Conservation (phyloP, 2,329 filamentous ascomycete species). For the Setomelanomma holmii region DNA sequence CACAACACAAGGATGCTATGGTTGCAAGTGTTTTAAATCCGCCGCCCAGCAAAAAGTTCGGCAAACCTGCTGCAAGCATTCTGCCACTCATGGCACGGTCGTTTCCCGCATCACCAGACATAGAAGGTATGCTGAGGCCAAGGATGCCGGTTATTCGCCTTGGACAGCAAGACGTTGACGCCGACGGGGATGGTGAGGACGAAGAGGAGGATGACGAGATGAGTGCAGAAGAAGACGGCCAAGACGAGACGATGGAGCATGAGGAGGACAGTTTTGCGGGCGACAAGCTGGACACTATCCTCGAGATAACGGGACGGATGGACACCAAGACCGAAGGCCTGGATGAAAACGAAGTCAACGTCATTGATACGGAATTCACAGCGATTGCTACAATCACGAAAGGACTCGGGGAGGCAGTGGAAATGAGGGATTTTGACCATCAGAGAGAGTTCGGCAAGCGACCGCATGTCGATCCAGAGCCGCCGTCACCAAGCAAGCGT, state of each 20-base stretch:
- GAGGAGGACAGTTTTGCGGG: conserved; percentile 54
- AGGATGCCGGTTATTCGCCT: conserved; percentile 54
- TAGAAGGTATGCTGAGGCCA: conserved; percentile 73
- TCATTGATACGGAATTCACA: too few species aligned
- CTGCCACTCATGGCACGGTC: conserved; percentile 77
- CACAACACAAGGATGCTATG: conserved; percentile 73
- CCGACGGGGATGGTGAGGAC: conserved; percentile 32
- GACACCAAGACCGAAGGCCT: conserved; percentile 20
- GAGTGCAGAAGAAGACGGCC: conserved; percentile 57
- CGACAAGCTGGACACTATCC: conserved; percentile 11
- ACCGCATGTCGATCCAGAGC: conserved; percentile 25
- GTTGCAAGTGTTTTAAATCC: conserved; percentile 84
- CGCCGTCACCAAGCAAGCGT: conserved; percentile 40
- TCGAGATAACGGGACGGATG: conserved; percentile 24
- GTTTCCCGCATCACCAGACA: conserved; percentile 67
- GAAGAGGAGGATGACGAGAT: conserved; percentile 23
- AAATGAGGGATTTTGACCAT: conserved; percentile 1
- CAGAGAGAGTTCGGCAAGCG: conserved; percentile 27
- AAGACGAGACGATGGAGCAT: not conserved
- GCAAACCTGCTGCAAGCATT: conserved; percentile 71
- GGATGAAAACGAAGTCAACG: too few species aligned
- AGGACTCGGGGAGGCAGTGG: too few species aligned
- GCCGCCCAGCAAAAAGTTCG: conserved; percentile 67
- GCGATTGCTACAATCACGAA: conserved; percentile 8
- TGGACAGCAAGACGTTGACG: conserved; percentile 25